Evolutionary conservation across 108 stramenopile genomes (phyloP).

Genomic region (Pseudonitzschia multiseries): DNA sequence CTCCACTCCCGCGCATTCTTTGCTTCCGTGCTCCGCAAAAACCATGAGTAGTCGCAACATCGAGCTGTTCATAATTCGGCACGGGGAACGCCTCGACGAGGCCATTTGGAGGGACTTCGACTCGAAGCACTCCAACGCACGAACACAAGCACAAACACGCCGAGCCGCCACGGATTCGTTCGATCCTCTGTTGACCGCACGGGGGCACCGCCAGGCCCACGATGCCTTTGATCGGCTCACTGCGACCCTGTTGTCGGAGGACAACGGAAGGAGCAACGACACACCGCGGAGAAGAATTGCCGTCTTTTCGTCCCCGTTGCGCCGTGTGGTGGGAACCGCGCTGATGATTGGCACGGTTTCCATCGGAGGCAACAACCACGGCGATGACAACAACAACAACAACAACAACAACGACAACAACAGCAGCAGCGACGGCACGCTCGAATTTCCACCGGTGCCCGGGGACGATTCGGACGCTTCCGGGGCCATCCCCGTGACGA

Average conservation of each 20-base stretch:
- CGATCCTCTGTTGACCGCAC: background rate
- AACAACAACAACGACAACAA: background rate
- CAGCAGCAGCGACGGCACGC: background rate
- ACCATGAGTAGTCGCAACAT: background rate
- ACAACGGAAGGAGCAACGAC: background rate
- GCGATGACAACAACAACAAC: background rate
- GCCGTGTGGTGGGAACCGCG: constrained; percentile 3
- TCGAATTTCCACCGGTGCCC: background rate
- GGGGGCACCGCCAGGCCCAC: background rate
- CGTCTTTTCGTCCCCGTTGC: constrained; percentile 6
- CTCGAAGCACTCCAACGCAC: background rate
- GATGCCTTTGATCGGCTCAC: background rate
- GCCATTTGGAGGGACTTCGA: background rate
- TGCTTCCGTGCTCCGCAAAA: too few relatives aligned
- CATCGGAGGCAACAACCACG: background rate
- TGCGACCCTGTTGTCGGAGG: background rate
- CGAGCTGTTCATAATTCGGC: background rate
- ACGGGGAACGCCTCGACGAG: background rate
- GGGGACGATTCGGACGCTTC: background rate
- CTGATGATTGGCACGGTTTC: background rate
- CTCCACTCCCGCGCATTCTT: too few relatives aligned
- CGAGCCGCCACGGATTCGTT: background rate
- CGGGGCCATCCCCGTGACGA: background rate
- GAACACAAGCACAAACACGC: background rate
- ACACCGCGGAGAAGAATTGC: background rate